These are phyloP conservation scores for Magnusiomyces magnusii DNA, from an alignment of 1,139 yeast genomes.

Conservation along the genomic window DNA sequence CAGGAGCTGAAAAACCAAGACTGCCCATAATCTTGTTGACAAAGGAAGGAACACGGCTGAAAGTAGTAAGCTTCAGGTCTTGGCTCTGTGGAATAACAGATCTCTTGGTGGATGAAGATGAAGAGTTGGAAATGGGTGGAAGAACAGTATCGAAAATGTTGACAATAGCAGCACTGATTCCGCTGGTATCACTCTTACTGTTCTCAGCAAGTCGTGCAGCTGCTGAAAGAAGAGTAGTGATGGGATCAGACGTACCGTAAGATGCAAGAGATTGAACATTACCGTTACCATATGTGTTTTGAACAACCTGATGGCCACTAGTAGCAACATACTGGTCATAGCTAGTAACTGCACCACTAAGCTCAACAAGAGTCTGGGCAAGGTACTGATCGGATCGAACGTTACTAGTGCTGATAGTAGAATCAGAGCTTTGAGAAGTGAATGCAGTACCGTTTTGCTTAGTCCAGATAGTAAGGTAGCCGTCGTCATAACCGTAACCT, in stretches of 20 bases:
- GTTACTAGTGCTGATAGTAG: constrained; percentile 1
- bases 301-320: not conserved
- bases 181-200: not conserved
- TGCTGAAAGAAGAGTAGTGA: constrained; percentile 11
- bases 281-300: constrained; percentile 8
- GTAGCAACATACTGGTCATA: constrained; percentile 12
- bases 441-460: constrained; percentile 13
- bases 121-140: not conserved
- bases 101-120: not conserved
- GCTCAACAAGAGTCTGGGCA: constrained; percentile 6
- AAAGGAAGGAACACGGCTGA: not conserved
- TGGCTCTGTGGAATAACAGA: not conserved
- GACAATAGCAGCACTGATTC: constrained; percentile 9
- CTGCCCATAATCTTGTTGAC: not conserved
- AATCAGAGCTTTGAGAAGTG: constrained; percentile 1
- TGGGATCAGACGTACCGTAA: constrained; percentile 11
- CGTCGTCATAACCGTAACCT: constrained; percentile 13
- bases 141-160: constrained; percentile 9
- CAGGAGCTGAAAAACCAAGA: not conserved
- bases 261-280: constrained; percentile 6
- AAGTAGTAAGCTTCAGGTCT: not conserved
- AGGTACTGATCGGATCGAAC: constrained; percentile 12
- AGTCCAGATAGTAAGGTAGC: constrained; percentile 12
- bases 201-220: constrained; percentile 12
- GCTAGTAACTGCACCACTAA: constrained; percentile 5